phyloP scores from a whole-genome alignment of 768 basidiomycete genomes.

The Hericium rajendrae region DNA sequence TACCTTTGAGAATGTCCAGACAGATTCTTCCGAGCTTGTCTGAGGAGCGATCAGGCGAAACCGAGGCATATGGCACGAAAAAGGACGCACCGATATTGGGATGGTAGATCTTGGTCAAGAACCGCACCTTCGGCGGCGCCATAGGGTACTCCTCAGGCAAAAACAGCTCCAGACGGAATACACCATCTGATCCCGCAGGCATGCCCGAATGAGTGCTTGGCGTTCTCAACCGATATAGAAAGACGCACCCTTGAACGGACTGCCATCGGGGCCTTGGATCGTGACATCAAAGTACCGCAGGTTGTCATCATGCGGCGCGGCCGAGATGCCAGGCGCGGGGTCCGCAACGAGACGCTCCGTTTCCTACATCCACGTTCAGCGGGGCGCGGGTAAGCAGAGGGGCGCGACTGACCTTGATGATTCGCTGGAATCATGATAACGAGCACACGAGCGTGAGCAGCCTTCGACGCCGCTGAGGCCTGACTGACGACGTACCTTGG shows the following conservation, averaged over 20 bases:
- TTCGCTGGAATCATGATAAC: constrained; percentile 28
- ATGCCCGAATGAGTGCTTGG: not conserved
- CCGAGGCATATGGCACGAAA: constrained; percentile 1
- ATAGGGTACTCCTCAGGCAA: constrained; percentile 99
- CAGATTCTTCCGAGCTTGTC: constrained; percentile 99
- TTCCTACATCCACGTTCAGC: constrained; percentile 47
- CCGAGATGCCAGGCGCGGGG: constrained; percentile 96
- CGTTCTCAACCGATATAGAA: no score
- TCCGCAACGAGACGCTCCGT: constrained; percentile 94
- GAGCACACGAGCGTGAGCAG: not conserved
- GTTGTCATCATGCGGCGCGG: constrained; percentile 93
- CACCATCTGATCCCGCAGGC: constrained; percentile 48
- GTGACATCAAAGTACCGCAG: constrained; percentile 97
- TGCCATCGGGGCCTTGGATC: constrained; percentile 89
- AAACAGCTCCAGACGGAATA: constrained; percentile 95
- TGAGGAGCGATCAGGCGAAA: constrained; percentile 22
- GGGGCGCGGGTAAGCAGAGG: not conserved
- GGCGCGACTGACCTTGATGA: constrained; percentile 36
- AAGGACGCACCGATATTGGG: constrained; percentile 86
- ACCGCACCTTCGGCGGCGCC: constrained; percentile 96
- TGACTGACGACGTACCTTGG: constrained; percentile 33
- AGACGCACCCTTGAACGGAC: constrained; percentile 67
- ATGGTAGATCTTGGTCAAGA: constrained; percentile 99
- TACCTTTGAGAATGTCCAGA: constrained; percentile 94
- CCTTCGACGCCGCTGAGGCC: no score